A percentile compares a stretch with the other conserved stretches of the same genome.
phyloP scores from a whole-genome alignment of 73 alveolate species.

The Paramecium caudatum region DNA sequence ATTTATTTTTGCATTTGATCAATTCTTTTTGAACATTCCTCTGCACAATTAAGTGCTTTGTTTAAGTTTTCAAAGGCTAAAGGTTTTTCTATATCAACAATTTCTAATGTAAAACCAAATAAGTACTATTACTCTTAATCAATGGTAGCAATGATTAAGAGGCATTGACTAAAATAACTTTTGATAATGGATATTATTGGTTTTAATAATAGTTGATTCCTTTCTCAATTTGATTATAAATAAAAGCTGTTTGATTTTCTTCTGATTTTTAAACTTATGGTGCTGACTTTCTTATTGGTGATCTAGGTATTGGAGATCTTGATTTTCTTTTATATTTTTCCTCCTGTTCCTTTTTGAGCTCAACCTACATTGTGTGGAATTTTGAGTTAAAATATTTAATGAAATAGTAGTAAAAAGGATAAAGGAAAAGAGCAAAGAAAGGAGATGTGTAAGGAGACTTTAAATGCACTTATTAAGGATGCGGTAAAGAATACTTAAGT shows the following conservation, averaged over 20 bases:
- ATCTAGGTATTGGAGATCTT: too few relatives aligned
- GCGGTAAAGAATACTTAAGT: slow-evolving; percentile 97
- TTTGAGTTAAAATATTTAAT: background rate
- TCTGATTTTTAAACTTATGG: background rate
- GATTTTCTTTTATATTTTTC: too few relatives aligned
- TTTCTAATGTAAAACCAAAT: background rate
- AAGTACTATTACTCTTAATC: background rate
- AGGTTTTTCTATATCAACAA: background rate
- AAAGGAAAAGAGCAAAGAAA: slow-evolving; percentile 18
- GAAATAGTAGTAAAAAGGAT: background rate
- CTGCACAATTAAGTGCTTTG: slow-evolving; percentile 38
- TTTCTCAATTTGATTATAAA: background rate
- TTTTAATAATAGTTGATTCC: slow-evolving; percentile 12
- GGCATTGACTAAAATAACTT: slow-evolving; percentile 53
- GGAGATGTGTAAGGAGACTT: slow-evolving; percentile 67
- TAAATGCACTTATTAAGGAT: slow-evolving; percentile 56
- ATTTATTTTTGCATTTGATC: background rate
- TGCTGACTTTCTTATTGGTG: background rate
- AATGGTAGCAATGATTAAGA: background rate
- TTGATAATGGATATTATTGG: slow-evolving; percentile 18
- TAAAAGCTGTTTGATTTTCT: background rate
- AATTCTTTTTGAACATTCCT: background rate
- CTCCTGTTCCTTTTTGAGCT: too few relatives aligned
- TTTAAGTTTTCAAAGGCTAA: background rate
- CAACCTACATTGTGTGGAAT: slow-evolving; percentile 16